Evolutionary conservation across 495 filamentous ascomycete species (phyloP).

Genomic region (Penicillium dipodomyicola): DNA sequence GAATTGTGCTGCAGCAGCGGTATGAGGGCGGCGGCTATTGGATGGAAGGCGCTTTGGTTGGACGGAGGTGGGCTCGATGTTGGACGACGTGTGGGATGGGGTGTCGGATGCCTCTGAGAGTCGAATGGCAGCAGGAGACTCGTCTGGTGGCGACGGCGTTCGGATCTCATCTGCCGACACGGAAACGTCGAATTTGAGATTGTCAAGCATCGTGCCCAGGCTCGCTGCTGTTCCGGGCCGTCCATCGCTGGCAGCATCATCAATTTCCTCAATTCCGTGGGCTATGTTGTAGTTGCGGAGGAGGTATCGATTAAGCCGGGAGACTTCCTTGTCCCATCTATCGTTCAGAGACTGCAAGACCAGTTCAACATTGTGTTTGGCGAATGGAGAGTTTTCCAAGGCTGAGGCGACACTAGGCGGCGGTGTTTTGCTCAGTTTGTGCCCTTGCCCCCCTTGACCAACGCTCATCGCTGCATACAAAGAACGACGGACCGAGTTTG

Average conservation of each 20-base stretch:
- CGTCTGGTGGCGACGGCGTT: constrained; percentile 18
- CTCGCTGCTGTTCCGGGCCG: constrained; percentile 41
- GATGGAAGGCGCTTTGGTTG: constrained; percentile 12
- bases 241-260: constrained; percentile 39
- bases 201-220: constrained; percentile 41
- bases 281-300: constrained; percentile 60
- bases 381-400: constrained; percentile 31
- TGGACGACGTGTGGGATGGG: constrained; percentile 4
- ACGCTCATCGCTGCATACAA: constrained; percentile 42
- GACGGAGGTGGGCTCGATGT: not conserved
- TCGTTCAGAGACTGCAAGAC: constrained; percentile 56
- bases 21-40: constrained; percentile 28
- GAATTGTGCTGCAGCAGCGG: constrained; percentile 24
- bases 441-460: constrained; percentile 30
- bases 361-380: constrained; percentile 50
- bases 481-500: constrained; percentile 48
- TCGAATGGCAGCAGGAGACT: constrained; percentile 12
- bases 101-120: not conserved
- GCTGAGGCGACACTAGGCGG: constrained; percentile 25
- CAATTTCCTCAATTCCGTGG: constrained; percentile 38
- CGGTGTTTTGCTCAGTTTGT: constrained; percentile 36
- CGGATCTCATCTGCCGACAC: constrained; percentile 37
- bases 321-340: constrained; percentile 61
- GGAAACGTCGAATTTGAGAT: constrained; percentile 41
- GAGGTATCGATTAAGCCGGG: constrained; percentile 56